Evolutionary conservation across 2,329 filamentous ascomycete genomes (phyloP).

Genomic region (Salinomyces thailandicus): DNA sequence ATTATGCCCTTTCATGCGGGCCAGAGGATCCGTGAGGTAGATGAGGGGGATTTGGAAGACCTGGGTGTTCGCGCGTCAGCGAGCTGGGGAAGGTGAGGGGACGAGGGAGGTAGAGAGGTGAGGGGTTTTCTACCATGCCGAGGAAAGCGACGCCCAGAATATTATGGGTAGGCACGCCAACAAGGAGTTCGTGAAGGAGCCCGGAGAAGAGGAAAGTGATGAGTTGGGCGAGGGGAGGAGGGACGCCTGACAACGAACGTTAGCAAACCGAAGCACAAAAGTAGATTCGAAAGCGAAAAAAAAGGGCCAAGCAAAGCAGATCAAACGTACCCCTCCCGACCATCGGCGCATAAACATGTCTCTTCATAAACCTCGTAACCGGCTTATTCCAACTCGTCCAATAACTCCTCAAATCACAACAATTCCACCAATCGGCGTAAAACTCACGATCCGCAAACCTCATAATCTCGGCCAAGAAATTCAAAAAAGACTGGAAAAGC

Average conservation of each 20-base stretch:
- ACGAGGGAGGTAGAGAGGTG: no score
- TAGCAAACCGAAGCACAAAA: no score
- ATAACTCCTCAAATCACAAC: constrained; percentile 71
- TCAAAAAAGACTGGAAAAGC: constrained; percentile 84
- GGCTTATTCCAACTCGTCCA: constrained; percentile 98
- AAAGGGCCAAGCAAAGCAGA: no score
- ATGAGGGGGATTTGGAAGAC: constrained; percentile 87
- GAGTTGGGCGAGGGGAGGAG: constrained; percentile 57
- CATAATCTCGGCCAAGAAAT: constrained; percentile 81
- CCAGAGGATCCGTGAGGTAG: constrained; percentile 63
- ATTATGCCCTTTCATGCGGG: constrained; percentile 64
- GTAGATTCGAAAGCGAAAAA: no score
- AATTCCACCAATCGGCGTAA: constrained; percentile 98
- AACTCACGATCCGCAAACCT: constrained; percentile 88
- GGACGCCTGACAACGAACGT: no score
- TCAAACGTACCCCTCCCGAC: constrained; percentile 59
- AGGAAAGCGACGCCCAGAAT: constrained; percentile 71
- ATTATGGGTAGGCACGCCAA: constrained; percentile 80
- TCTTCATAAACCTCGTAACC: constrained; percentile 91
- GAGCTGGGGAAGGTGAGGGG: no score
- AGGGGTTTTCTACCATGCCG: constrained; percentile 94
- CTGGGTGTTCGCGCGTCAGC: no score
- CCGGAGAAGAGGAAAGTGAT: constrained; percentile 84
- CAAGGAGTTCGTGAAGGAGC: constrained; percentile 79
- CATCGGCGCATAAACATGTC: constrained; percentile 84